Evolutionary conservation across 768 basidiomycete genomes (phyloP).

Genomic region (Leccinum longicurvipes): DNA sequence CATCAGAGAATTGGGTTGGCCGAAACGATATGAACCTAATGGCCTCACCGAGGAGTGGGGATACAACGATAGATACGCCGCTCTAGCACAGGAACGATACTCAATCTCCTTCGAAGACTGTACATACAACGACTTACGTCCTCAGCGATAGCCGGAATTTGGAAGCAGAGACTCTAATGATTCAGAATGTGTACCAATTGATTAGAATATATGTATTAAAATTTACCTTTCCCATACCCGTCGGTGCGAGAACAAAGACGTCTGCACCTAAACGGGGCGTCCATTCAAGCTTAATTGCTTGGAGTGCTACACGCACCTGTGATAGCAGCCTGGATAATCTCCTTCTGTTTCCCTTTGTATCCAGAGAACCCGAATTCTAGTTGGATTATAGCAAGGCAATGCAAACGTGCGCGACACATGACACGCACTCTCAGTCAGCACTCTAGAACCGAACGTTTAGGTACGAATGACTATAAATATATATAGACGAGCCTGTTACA

Average conservation of each 20-base stretch:
- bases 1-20: not conserved
- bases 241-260: slow-evolving; percentile 79
- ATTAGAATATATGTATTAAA: not conserved
- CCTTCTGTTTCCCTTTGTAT: slow-evolving; percentile 77
- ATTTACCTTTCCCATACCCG: slow-evolving; percentile 83
- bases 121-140: slow-evolving; percentile 37
- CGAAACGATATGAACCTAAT: not conserved
- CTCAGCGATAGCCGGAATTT: slow-evolving; percentile 71
- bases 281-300: not conserved
- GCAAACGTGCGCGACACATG: not conserved
- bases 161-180: slow-evolving; percentile 76
- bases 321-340: slow-evolving; percentile 70
- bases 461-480: not conserved
- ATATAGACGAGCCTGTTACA: slow-evolving; percentile 16
- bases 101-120: not conserved
- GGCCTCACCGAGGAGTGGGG: slow-evolving; percentile 65
- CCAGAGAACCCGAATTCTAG: slow-evolving; percentile 65
- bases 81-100: slow-evolving; percentile 35
- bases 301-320: slow-evolving; percentile 37
- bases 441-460: slow-evolving; percentile 7
- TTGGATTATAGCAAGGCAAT: not conserved
- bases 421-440: slow-evolving; percentile 25
- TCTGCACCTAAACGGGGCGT: slow-evolving; percentile 48
- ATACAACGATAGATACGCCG: slow-evolving; percentile 73
- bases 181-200: not conserved